These are phyloP conservation scores for Phytophthora pini DNA, from an alignment of 352 stramenopile species.

Conservation along the genomic window DNA sequence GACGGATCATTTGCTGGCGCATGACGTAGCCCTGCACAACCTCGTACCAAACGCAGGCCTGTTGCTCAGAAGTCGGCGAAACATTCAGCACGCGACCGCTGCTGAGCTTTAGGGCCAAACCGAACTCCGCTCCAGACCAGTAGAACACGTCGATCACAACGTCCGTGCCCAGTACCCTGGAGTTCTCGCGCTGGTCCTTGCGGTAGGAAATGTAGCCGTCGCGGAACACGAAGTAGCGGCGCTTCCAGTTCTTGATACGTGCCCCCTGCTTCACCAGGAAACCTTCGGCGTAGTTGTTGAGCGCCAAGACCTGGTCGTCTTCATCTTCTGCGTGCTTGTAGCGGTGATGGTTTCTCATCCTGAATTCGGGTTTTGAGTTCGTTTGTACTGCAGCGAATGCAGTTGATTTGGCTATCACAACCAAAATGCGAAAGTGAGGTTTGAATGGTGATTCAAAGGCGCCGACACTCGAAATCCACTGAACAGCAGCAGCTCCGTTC, in stretches of 20 bases:
- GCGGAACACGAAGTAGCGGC: constrained; percentile 82
- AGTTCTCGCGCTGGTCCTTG: constrained; percentile 60
- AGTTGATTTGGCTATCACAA: constrained; percentile 25
- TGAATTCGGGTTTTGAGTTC: background rate
- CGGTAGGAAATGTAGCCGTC: constrained; percentile 67
- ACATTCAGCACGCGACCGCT: constrained; percentile 57
- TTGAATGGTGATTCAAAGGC: constrained; percentile 1
- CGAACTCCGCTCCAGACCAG: constrained; percentile 55
- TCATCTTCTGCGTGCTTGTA: constrained; percentile 31
- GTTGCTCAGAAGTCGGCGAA: constrained; percentile 55
- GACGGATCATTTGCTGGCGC: constrained; percentile 40
- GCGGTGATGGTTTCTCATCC: constrained; percentile 27
- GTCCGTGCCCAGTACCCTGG: constrained; percentile 58
- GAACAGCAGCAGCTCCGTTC: constrained; percentile 12
- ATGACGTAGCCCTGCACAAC: constrained; percentile 60
- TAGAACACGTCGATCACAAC: constrained; percentile 61
- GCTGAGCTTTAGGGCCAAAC: constrained; percentile 55
- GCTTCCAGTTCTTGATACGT: constrained; percentile 80
- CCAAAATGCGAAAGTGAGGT: constrained; percentile 24
- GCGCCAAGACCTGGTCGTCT: constrained; percentile 47
- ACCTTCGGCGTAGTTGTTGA: constrained; percentile 73
- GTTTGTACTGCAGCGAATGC: constrained; percentile 12
- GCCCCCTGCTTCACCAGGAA: constrained; percentile 73
- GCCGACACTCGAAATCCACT: constrained; percentile 21
- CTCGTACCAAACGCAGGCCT: constrained; percentile 70